These are phyloP conservation scores for Aspergillus ruber DNA, from an alignment of 2,329 filamentous ascomycete genomes.

Conservation along the genomic window DNA sequence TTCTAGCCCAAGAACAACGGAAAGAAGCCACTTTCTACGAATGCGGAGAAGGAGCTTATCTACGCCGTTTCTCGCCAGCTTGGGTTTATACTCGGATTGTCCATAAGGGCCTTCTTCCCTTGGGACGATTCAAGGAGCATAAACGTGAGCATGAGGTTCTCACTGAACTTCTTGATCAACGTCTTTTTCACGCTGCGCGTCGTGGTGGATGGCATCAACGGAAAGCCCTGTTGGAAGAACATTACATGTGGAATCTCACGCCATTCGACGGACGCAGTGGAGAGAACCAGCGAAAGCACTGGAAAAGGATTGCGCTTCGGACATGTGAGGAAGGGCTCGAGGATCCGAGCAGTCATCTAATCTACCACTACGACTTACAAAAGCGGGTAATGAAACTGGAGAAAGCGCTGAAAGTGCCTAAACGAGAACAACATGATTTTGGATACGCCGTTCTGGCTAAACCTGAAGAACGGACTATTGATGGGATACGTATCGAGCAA, in stretches of 20 bases:
- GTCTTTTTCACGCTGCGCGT: constrained; percentile 75
- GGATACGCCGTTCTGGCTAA: constrained; percentile 72
- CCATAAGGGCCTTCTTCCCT: constrained; percentile 74
- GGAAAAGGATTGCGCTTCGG: constrained; percentile 66
- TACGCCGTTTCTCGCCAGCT: constrained; percentile 81
- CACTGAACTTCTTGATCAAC: constrained; percentile 68
- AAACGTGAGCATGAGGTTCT: constrained; percentile 68
- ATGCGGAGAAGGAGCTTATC: constrained; percentile 77
- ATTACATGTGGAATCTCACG: constrained; percentile 71
- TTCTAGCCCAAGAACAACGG: constrained; percentile 66
- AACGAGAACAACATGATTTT: constrained; percentile 87
- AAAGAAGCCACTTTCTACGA: constrained; percentile 75
- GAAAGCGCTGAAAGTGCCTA: constrained; percentile 71
- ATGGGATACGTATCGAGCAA: constrained; percentile 71
- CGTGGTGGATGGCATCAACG: constrained; percentile 93
- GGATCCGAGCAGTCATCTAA: constrained; percentile 81
- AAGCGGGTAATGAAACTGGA: constrained; percentile 91
- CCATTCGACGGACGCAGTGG: constrained; percentile 42
- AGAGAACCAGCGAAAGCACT: constrained; percentile 69
- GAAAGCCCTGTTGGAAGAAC: constrained; percentile 88
- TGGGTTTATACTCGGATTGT: constrained; percentile 92
- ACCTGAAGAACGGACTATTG: constrained; percentile 66
- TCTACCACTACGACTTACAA: constrained; percentile 90
- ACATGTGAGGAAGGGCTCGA: constrained; percentile 86
- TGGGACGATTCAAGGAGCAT: constrained; percentile 78